A percentile compares a stretch with the other conserved stretches of the same genome.
These are phyloP conservation scores for Leptographium lundbergii DNA, from an alignment of 2,329 filamentous ascomycete genomes.

Conservation along the genomic window DNA sequence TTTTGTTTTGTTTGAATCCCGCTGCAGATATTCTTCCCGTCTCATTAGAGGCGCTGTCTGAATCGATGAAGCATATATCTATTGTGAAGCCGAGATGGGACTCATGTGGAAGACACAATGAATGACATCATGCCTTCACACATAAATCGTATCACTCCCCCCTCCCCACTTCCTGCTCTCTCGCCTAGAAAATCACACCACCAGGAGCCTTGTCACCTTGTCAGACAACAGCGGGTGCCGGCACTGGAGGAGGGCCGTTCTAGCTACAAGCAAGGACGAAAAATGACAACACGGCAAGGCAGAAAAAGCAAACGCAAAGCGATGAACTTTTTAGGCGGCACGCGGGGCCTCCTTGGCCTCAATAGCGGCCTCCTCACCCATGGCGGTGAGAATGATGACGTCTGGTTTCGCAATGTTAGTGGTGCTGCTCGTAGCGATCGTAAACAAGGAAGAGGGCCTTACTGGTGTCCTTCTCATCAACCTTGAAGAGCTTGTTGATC, in stretches of 20 bases:
- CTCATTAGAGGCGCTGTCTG: not conserved
- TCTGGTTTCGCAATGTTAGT: slow-evolving; percentile 34
- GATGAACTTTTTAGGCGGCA: slow-evolving; percentile 17
- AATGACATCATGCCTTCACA: not conserved
- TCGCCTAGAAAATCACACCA: slow-evolving; percentile 2
- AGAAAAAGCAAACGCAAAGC: slow-evolving; percentile 3
- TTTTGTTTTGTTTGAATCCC: not conserved
- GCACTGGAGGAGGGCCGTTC: not conserved
- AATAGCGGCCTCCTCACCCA: slow-evolving; percentile 88
- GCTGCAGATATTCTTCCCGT: slow-evolving; percentile 8
- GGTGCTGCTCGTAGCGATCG: slow-evolving; percentile 5
- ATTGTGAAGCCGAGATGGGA: slow-evolving; percentile 4
- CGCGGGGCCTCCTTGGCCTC: slow-evolving; percentile 85
- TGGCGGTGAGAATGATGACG: slow-evolving; percentile 84
- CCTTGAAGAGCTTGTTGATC: slow-evolving; percentile 65
- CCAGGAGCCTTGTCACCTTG: slow-evolving; percentile 4
- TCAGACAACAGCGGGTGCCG: not conserved
- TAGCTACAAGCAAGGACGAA: slow-evolving; percentile 5
- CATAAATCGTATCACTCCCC: not conserved
- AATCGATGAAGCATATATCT: slow-evolving; percentile 2
- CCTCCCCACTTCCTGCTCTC: not conserved
- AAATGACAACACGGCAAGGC: slow-evolving; percentile 6
- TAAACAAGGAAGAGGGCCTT: slow-evolving; percentile 30
- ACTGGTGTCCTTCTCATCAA: slow-evolving; percentile 90
- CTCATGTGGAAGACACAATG: slow-evolving; percentile 1